A percentile compares a stretch with the other conserved stretches of the same genome.
These are phyloP conservation scores for Pythium plurisporium DNA, from an alignment of 352 stramenopile species.

Conservation along the genomic window DNA sequence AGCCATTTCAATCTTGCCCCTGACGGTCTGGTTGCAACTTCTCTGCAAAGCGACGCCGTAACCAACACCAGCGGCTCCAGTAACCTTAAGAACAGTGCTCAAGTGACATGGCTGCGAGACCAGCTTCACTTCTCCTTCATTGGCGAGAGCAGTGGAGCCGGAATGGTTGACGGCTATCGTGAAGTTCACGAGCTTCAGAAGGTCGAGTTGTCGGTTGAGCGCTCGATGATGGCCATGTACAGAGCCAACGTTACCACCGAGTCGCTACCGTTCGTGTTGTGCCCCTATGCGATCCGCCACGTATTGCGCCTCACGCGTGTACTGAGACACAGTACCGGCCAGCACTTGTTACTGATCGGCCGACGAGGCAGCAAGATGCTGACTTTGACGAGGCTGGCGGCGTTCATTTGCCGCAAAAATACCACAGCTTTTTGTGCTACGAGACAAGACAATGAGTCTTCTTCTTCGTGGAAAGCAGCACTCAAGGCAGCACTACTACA, in stretches of 20 bases:
- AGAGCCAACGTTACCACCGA: constrained; percentile 24
- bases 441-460: not conserved
- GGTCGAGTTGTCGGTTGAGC: constrained; percentile 45
- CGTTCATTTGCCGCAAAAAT: constrained; percentile 45
- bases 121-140: constrained; percentile 57
- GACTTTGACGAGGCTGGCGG: constrained; percentile 48
- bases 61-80: not conserved
- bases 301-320: constrained; percentile 49
- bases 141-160: constrained; percentile 33
- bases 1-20: constrained; percentile 39
- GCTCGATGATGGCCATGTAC: constrained; percentile 57
- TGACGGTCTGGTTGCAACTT: constrained; percentile 31
- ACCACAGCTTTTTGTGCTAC: constrained; percentile 27
- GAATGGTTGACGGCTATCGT: constrained; percentile 44
- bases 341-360: constrained; percentile 47
- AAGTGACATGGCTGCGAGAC: constrained; percentile 35
- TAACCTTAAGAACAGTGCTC: not conserved
- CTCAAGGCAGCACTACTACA: constrained; percentile 41
- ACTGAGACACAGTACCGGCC: constrained; percentile 26
- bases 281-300: constrained; percentile 49
- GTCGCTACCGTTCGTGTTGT: constrained; percentile 46
- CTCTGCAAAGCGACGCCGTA: not conserved
- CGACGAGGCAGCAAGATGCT: constrained; percentile 39
- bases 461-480: constrained; percentile 26
- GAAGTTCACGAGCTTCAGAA: constrained; percentile 54